These are phyloP conservation scores for Microbotryomycetes sp. DNA, from an alignment of 1,284 basidiomycete species.

Conservation along the genomic window DNA sequence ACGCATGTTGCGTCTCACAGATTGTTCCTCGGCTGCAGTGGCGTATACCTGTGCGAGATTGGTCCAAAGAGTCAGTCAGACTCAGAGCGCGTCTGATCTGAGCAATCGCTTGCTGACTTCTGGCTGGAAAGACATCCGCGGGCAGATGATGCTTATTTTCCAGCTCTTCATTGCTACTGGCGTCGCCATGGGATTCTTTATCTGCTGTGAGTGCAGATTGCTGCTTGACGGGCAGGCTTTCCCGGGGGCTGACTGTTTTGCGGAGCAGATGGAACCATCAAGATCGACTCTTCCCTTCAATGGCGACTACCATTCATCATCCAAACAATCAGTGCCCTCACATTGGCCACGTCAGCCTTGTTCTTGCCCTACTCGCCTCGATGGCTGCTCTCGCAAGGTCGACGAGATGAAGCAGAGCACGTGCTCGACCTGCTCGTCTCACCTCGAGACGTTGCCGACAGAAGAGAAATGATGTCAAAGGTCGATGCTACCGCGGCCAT, in stretches of 20 bases:
- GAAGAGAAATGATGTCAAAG: conserved; percentile 25
- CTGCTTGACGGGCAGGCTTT: too few species aligned
- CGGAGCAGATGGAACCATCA: conserved; percentile 39
- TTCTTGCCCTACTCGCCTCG: conserved; percentile 54
- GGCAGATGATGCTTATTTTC: background rate
- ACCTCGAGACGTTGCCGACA: conserved; percentile 38
- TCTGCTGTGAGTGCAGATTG: conserved; percentile 48
- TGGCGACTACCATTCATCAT: conserved; percentile 51
- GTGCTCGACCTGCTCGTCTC: conserved; percentile 41
- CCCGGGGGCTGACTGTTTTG: too few species aligned
- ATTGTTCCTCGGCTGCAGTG: conserved; percentile 46
- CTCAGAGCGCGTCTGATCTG: too few species aligned
- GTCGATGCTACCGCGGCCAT: conserved; percentile 2
- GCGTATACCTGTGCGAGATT: conserved; percentile 20
- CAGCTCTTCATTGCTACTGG: conserved; percentile 28
- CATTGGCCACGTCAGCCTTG: conserved; percentile 32
- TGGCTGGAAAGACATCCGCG: background rate
- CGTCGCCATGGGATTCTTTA: conserved; percentile 48
- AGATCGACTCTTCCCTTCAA: conserved; percentile 44
- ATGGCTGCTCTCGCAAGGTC: conserved; percentile 50
- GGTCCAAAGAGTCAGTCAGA: conserved; percentile 15
- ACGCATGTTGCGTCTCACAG: too few species aligned
- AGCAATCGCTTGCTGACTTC: too few species aligned
- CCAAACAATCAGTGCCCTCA: conserved; percentile 48
- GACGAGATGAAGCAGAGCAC: conserved; percentile 45